These are phyloP conservation scores for Globisporangium acanthophoron DNA, from an alignment of 352 stramenopile genomes.

Conservation along the genomic window DNA sequence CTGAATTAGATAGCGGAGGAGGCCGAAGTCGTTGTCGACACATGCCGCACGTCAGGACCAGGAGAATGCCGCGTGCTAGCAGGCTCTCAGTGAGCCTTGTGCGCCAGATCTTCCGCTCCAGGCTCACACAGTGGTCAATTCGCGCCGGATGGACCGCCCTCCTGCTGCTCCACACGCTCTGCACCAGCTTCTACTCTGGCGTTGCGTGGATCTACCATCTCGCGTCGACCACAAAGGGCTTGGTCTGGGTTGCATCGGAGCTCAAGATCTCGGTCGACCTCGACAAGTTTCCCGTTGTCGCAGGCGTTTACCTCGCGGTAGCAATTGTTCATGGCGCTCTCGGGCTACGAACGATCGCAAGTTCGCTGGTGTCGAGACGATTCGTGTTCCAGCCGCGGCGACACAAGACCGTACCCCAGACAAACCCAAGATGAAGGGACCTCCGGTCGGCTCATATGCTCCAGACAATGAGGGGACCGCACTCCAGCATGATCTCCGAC, in stretches of 20 bases:
- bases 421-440: too few species aligned
- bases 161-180: slow-evolving; percentile 8
- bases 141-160: not conserved
- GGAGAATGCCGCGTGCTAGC: too few species aligned
- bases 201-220: slow-evolving; percentile 7
- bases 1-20: too few species aligned
- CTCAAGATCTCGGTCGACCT: slow-evolving; percentile 3
- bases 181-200: slow-evolving; percentile 2
- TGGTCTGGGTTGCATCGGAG: not conserved
- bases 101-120: slow-evolving; percentile 6
- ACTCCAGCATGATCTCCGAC: not conserved
- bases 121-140: slow-evolving; percentile 5
- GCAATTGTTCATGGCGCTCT: not conserved
- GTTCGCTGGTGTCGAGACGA: not conserved
- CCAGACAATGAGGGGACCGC: too few species aligned
- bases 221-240: not conserved
- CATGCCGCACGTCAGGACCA: too few species aligned
- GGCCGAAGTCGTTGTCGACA: too few species aligned
- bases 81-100: not conserved
- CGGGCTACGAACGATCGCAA: not conserved
- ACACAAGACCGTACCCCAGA: not conserved
- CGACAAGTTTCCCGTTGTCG: not conserved
- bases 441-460: not conserved
- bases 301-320: not conserved
- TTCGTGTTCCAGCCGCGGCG: not conserved